Base-by-base conservation (phyloP, 441 rosid genomes). In the Capsella rubella region DNA sequence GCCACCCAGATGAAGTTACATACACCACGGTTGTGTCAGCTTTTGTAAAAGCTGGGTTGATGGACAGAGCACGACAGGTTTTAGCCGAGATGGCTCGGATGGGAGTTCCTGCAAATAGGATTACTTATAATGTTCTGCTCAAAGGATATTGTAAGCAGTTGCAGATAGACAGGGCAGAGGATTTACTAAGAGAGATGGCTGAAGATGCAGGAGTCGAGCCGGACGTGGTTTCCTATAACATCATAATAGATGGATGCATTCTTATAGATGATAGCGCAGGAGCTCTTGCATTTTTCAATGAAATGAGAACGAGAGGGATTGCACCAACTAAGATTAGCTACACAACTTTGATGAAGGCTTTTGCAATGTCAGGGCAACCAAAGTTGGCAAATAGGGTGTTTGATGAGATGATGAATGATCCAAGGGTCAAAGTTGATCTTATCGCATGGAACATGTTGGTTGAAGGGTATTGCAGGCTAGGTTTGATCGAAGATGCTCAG, bases 291-390 rank as follows among this genome's bases (percentile, higher is more conserved):
- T 87, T 85, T 72, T 95, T 92, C 79, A 91, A 92, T 40, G 91
- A 95, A 81, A 95, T 95, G 98, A 83, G 99, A 70, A 79, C 82
- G 0, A 85, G 67, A 75, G 96, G 90, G 64, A 91, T 95, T 47
- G 84, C 90, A 72, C 98, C 99, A 1, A 88, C 92, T 15, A 95
- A 95, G 86, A 81, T 92, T 63, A 95, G 99, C 71, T 92, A 95
- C 82, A 93, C 99, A 8, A 92, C 99, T 39, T 69, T 93, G 87
- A 93, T 92, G 98, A 95, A 95, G 85, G 96, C 97, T 55, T 95
- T 93, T 66, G 96, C 91, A 29, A 66, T 84, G 43, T 89, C 98
- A 0, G 92, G 90, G 52, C 98, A 93, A 75, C 98, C 96, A 0
- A 95, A 91, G 89, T 71, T 95, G 72, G 96, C 99, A 1, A 85